phyloP scores from a whole-genome alignment of 73 alveolate genomes.

The Tetrahymena malaccensis region DNA sequence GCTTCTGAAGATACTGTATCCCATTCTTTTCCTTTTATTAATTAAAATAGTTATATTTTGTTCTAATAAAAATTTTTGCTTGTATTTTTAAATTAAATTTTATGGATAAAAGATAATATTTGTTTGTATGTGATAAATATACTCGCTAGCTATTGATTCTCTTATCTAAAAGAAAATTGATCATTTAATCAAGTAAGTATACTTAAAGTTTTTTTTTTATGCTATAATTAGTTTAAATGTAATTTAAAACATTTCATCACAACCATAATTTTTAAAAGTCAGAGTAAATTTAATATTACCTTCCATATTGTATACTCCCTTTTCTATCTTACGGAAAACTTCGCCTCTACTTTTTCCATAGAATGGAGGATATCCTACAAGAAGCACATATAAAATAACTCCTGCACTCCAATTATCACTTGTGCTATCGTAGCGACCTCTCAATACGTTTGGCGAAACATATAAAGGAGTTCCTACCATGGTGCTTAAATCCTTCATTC shows the following conservation, averaged over 20 bases:
- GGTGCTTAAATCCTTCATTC: slow-evolving; percentile 34
- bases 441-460: slow-evolving; percentile 53
- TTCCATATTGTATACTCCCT: slow-evolving; percentile 7
- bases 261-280: too few species aligned
- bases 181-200: too few species aligned
- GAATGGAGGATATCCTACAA: slow-evolving; percentile 64
- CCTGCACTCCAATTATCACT: slow-evolving; percentile 70
- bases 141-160: background rate
- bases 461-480: slow-evolving; percentile 45
- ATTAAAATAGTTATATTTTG: background rate
- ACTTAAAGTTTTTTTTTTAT: too few species aligned
- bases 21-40: background rate
- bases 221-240: background rate
- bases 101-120: background rate
- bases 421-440: slow-evolving; percentile 41
- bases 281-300: background rate
- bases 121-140: background rate
- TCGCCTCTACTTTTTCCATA: slow-evolving; percentile 48
- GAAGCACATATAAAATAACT: slow-evolving; percentile 49
- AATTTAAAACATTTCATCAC: too few species aligned
- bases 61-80: background rate
- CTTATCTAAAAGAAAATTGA: background rate
- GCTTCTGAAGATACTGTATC: slow-evolving; percentile 18
- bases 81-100: too few species aligned
- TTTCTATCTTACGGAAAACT: slow-evolving; percentile 41